Evolutionary conservation across 768 basidiomycete genomes (phyloP), one percentile per base, ranked within the genome.

Genomic region (Mycena belliarum): DNA sequence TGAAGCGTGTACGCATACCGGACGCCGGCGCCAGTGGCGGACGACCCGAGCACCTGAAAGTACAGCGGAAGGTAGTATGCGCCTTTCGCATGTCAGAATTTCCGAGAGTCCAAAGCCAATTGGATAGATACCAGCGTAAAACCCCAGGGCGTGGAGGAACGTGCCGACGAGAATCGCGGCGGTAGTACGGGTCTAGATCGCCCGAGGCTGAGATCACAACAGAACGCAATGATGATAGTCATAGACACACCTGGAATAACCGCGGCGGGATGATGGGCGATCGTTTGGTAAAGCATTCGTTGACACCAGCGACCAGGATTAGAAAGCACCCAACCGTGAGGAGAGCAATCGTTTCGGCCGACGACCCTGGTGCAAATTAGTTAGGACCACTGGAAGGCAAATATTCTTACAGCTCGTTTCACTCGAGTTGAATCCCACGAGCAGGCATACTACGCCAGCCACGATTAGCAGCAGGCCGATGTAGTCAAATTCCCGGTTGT

Each of bases 261-360:
- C 91, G 82, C 9, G 89, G 83, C 23, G 91, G 91, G 14, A 93
- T 64, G 52, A 93, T 88, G 0, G 89, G 86, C 5, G 86, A 84
- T 15, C 86, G 77, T 18, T 67, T 79, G 0, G 91, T 93, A 60
- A 69, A 78, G 3, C 71, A 47, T 68, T 93, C 91, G 56, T 88
- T 86, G 6, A 87, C 60, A 2, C 69, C 78, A 11, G 79, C 84
- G 2, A 65, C 43, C 15, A 89, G 28, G 6, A 93, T 72, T 11
- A 86, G 57, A 0, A 76, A 75, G 41, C 77, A 66, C 24, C 91
- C 90, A 44, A 89, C 70, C 7, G 73, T 75, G n/a, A 92, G 72
- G 1, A 86, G 76, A 8, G 81, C 74, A 20, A 93, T 88, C 0
- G 89, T 88, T 57, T 81, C 71, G 10, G 82, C 69, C 4, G 76